Conservation (phyloP, 2,329 filamentous ascomycete species). For the Aureobasidium pullulans region DNA sequence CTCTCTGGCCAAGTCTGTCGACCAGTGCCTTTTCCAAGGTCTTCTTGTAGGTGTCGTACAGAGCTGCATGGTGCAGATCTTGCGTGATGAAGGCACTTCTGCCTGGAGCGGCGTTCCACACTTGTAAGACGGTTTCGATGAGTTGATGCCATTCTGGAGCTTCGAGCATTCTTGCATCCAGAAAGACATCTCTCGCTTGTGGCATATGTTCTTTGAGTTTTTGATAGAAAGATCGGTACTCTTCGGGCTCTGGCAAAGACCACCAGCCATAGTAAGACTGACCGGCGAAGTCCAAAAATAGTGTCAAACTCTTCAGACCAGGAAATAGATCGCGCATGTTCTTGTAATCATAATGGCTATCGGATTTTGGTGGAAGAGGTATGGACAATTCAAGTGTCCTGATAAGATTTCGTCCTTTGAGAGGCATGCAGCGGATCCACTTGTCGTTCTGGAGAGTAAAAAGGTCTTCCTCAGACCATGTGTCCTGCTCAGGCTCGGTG, state of each 20-base stretch:
- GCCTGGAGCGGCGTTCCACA: background rate
- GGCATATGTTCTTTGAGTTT: background rate
- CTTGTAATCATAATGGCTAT: background rate
- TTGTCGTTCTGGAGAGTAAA: background rate
- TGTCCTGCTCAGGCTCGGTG: background rate
- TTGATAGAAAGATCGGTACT: background rate
- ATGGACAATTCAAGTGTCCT: background rate
- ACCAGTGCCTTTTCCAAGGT: background rate
- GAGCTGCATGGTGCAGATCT: background rate
- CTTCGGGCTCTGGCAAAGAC: background rate
- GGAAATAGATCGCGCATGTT: background rate
- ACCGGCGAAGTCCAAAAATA: background rate
- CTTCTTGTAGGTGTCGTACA: background rate
- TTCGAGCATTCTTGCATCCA: background rate
- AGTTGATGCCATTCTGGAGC: background rate
- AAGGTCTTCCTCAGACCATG: background rate
- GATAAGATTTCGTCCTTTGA: slow-evolving; percentile 2
- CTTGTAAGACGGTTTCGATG: background rate
- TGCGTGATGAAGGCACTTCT: background rate
- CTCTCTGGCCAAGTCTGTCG: background rate
- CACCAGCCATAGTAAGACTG: background rate
- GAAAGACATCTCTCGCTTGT: background rate
- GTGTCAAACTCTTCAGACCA: background rate
- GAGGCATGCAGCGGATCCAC: background rate
- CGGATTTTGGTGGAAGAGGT: background rate